Base-by-base conservation (phyloP, 2,329 filamentous ascomycete species). In the Aspergillus proliferans region DNA sequence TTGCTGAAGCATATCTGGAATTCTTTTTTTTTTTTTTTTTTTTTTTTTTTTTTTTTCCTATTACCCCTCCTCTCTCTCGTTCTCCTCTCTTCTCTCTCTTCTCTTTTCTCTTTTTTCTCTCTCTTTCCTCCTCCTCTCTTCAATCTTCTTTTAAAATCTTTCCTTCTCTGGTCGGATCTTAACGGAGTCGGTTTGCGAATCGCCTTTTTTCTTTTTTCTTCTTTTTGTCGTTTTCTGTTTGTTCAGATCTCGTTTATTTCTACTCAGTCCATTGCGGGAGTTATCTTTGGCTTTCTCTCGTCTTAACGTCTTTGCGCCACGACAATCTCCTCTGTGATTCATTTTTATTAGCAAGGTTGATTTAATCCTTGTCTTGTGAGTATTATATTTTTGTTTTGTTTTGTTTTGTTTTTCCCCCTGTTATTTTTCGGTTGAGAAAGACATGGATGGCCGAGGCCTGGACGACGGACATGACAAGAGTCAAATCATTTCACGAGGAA, bases 141-240 rank as follows among this genome's bases (percentile, higher is more conserved):
- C 49, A 49, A 49, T 48, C 53, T 54, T 49, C 48, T 19, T 19
- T 57, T 52, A 50, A 49, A 52, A 52, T 55, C 45, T 48, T 51
- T 52, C 52, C 54, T 60, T 46, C 53, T 61, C 46, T 51, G 58
- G 45, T 62, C 57, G 56, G 61, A 56, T 57, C 58, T 54, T 48
- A 30, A 58, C 61, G 60, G 60, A 59, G 60, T 63, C 55, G 51
- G 57, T 61, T 65, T 62, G 58, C 57, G 55, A 55, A 59, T 59
- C 51, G n/a, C 53, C 47, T 54, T 53, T 47, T 52, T 53, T 46
- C 47, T 54, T 58, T 55, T 47, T 51, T 44, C 52, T 56, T 54
- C 56, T 48, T 52, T 52, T 46, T 52, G 49, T 58, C 51, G 55
- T 47, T 52, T 51, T 50, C 54, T 19, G 14, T 19, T 19, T 30